Evolutionary conservation across 2,329 filamentous ascomycete genomes (phyloP).

Genomic region (Alternaria incomplexa): DNA sequence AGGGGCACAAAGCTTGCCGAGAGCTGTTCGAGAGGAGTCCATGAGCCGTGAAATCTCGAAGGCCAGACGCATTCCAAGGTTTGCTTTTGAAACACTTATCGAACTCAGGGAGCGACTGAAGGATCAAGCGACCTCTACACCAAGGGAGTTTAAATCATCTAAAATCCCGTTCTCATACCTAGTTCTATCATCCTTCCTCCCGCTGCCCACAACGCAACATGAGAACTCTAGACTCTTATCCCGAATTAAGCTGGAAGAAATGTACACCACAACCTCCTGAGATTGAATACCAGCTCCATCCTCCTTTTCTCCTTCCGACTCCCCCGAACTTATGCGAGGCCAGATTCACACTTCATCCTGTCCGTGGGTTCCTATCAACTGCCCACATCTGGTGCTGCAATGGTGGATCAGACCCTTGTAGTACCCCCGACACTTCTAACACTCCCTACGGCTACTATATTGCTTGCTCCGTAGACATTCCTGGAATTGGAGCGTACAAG

Average conservation of each 20-base stretch:
- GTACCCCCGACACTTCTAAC: not conserved
- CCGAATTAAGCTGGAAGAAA: too few species aligned
- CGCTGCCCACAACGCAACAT: not conserved
- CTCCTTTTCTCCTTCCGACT: not conserved
- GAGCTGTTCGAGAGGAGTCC: not conserved
- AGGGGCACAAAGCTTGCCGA: not conserved
- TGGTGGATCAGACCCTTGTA: not conserved
- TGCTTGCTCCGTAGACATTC: not conserved
- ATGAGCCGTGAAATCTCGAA: not conserved
- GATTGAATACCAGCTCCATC: not conserved
- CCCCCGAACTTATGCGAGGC: not conserved
- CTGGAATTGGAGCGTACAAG: not conserved
- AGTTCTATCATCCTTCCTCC: not conserved
- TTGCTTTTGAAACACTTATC: not conserved
- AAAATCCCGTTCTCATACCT: not conserved
- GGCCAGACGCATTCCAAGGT: not conserved
- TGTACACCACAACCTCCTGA: not conserved
- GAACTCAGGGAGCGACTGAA: not conserved
- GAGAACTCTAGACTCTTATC: not conserved
- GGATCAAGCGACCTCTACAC: not conserved
- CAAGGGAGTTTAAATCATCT: not conserved
- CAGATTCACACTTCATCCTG: not conserved
- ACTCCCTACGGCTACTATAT: not conserved
- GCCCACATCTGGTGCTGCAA: not conserved
- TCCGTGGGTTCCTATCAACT: not conserved